These are phyloP conservation scores for Erythrobasidium yunnanense DNA, from an alignment of 768 basidiomycete genomes.

Conservation along the genomic window DNA sequence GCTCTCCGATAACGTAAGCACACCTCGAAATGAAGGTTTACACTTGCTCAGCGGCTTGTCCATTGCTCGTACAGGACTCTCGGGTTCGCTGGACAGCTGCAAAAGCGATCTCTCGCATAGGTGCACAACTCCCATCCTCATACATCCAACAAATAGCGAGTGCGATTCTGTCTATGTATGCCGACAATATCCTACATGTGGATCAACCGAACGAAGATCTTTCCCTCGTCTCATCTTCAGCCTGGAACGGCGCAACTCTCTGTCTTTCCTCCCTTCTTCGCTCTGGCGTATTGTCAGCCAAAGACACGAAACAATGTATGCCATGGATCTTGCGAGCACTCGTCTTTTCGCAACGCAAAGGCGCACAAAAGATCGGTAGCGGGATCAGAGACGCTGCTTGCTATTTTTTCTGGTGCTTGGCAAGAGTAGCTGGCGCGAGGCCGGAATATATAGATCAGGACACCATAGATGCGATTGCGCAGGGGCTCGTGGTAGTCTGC, in stretches of 20 bases:
- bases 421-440: slow-evolving; percentile 49
- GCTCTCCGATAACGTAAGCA: slow-evolving; percentile 66
- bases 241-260: slow-evolving; percentile 73
- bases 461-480: slow-evolving; percentile 58
- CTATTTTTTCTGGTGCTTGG: slow-evolving; percentile 89
- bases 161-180: slow-evolving; percentile 63
- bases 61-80: slow-evolving; percentile 59
- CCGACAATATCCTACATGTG: slow-evolving; percentile 55
- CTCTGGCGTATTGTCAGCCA: slow-evolving; percentile 53
- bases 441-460: slow-evolving; percentile 47
- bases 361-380: slow-evolving; percentile 84
- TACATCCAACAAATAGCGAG: slow-evolving; percentile 73
- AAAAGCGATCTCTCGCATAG: slow-evolving; percentile 76
- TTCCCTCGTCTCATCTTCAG: slow-evolving; percentile 65
- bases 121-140: slow-evolving; percentile 64
- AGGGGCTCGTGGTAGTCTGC: slow-evolving; percentile 62
- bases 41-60: neutral
- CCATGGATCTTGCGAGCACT: slow-evolving; percentile 81
- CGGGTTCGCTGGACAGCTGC: slow-evolving; percentile 89
- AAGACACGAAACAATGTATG: slow-evolving; percentile 55
- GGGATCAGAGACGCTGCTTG: slow-evolving; percentile 88
- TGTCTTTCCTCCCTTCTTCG: slow-evolving; percentile 87
- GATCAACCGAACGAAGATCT: slow-evolving; percentile 54
- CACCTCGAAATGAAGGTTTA: neutral
- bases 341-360: slow-evolving; percentile 81